Evolutionary conservation across 2,329 filamentous ascomycete species (phyloP), one percentile per base, ranked within the genome.

Genomic region (Xenoacremonium recifei): DNA sequence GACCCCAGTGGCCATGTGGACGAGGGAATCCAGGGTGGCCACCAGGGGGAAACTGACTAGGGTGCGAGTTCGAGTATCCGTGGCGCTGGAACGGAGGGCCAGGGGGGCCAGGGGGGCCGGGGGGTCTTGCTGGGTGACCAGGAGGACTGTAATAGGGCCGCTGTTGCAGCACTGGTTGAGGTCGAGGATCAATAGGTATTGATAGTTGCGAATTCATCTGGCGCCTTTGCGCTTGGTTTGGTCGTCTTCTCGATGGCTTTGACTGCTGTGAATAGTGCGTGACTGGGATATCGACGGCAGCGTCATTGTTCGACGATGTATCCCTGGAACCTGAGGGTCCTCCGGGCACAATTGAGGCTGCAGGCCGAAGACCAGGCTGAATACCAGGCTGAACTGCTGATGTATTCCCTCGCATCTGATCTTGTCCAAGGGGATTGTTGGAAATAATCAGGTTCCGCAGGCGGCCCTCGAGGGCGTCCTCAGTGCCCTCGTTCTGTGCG

Each of bases 191-290:
- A 38, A 83, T 69, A 4, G 77, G 71, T 34, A 83, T 75, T 1
- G 76, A 72, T 15, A 82, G 54, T 49, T 83, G 75, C 4, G 79
- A 71, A 42, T 72, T 81, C 76, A 82, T 79, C 53, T 83, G 78
- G 17, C 80, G 74, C 36, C 80, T 71, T 51, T 84, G 77, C 2
- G 80, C 80, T 55, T 85, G 81, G 46, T 85, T 85, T 3, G 69
- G 74, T 17, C 80, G 76, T 52, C 73, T 80, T 52, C 68, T 67
- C 37, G 52, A 45, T n/a, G 57, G 42, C 39, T 63, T 70, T 50
- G 53, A 56, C 16, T 51, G 37, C 31, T 51, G 47, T 6, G 48
- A 35, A 11, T 29, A 12, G 3, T 37, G 37, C 39, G 44, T 45
- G 17, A 44, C 30, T 33, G 37, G 19, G 35, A 21, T 15, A 17